These are phyloP conservation scores for Pouteria campechiana DNA, from an alignment of 179 eudicot species.

Conservation along the genomic window DNA sequence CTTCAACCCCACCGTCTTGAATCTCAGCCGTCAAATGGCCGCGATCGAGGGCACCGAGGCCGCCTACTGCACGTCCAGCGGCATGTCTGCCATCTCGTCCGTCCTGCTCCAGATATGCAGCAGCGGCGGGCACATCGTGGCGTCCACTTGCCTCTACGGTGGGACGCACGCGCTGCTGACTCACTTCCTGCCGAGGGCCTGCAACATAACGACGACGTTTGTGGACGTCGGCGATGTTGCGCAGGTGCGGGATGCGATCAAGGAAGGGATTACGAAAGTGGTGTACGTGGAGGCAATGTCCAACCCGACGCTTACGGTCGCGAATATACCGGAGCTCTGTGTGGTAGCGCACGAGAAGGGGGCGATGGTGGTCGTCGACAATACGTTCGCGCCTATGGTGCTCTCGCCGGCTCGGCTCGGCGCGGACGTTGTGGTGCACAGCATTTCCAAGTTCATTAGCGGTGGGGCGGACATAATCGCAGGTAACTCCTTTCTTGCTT, in stretches of 20 bases:
- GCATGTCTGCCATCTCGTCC: constrained; percentile 88
- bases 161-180: constrained; percentile 84
- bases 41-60: constrained; percentile 93
- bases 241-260: constrained; percentile 38
- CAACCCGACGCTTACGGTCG: constrained; percentile 79
- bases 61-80: constrained; percentile 89
- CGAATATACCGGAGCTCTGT: constrained; percentile 62
- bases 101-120: constrained; percentile 71
- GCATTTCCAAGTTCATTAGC: constrained; percentile 83
- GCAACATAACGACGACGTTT: constrained; percentile 64
- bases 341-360: constrained; percentile 67
- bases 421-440: constrained; percentile 88
- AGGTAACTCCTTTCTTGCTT: constrained; percentile 22
- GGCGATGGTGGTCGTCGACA: constrained; percentile 69
- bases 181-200: constrained; percentile 67
- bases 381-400: constrained; percentile 87
- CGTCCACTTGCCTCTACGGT: constrained; percentile 65
- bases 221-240: constrained; percentile 48
- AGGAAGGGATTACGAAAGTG: constrained; percentile 52
- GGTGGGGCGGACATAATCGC: constrained; percentile 95
- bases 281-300: constrained; percentile 75
- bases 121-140: constrained; percentile 72
- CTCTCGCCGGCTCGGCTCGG: constrained; percentile 84
- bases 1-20: constrained; percentile 86
- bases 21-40: constrained; percentile 82